Evolutionary conservation across 129 eudicot species (phyloP).

Genomic region (Oenanthe sinensis): DNA sequence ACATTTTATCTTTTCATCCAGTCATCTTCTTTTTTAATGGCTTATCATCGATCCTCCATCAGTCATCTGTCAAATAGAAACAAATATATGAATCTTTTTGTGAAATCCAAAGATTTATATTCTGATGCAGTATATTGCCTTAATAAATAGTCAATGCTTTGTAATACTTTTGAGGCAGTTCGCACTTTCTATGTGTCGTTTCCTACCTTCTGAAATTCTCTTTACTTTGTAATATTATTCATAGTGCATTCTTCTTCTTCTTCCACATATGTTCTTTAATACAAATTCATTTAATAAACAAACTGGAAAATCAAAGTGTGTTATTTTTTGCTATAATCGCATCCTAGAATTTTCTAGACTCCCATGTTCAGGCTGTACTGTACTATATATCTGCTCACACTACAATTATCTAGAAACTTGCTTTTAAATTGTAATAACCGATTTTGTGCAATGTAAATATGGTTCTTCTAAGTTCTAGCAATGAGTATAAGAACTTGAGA

Average conservation of each 20-base stretch:
- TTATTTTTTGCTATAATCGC: neutral
- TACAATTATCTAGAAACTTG: neutral
- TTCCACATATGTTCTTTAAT: neutral
- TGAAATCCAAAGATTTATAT: neutral
- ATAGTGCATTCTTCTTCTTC: neutral
- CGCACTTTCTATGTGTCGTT: neutral
- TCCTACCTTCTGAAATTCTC: neutral
- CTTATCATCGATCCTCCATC: neutral
- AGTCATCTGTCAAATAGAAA: neutral
- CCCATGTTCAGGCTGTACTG: neutral
- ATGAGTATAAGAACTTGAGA: neutral
- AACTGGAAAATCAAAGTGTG: neutral
- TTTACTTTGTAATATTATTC: neutral
- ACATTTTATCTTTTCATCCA: neutral
- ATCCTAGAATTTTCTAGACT: neutral
- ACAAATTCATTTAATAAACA: neutral
- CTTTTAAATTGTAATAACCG: neutral
- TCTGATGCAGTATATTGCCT: neutral
- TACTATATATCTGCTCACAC: neutral
- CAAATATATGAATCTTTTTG: neutral
- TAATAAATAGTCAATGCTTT: neutral
- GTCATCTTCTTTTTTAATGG: neutral
- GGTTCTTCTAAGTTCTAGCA: neutral
- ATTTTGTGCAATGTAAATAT: neutral
- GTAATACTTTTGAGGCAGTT: neutral